phyloP scores from a whole-genome alignment of 2,329 filamentous ascomycete species.

The Trichoderma sp. region DNA sequence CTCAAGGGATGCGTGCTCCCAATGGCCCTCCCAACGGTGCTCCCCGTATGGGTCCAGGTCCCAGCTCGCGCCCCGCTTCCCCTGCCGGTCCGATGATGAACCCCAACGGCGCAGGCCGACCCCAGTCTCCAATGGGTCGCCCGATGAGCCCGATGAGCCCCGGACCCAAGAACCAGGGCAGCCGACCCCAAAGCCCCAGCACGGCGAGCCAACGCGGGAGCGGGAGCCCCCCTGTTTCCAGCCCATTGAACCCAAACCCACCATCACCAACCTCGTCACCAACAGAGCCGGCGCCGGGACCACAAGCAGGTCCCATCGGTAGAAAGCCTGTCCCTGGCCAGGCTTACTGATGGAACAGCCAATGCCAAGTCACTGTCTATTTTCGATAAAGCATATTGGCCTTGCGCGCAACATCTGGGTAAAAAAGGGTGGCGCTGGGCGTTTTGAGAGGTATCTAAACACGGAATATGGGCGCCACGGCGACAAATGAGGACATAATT shows the following conservation, averaged over 20 bases:
- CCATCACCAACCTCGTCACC: slow-evolving; percentile 17
- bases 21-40: slow-evolving; percentile 43
- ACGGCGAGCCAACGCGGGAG: slow-evolving; percentile 42
- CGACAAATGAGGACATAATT: slow-evolving; percentile 26
- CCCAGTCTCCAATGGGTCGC: slow-evolving; percentile 37
- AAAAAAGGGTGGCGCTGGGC: slow-evolving; percentile 29
- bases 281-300: slow-evolving; percentile 33
- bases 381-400: slow-evolving; percentile 22
- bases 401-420: slow-evolving; percentile 24
- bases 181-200: slow-evolving; percentile 43
- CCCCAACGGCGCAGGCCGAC: slow-evolving; percentile 23
- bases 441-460: slow-evolving; percentile 28
- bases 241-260: slow-evolving; percentile 45
- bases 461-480: slow-evolving; percentile 25
- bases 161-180: slow-evolving; percentile 37
- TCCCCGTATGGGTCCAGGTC: slow-evolving; percentile 32
- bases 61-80: slow-evolving; percentile 42
- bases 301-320: slow-evolving; percentile 44
- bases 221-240: slow-evolving; percentile 45
- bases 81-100: slow-evolving; percentile 39
- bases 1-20: slow-evolving; percentile 37
- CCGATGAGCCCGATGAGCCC: slow-evolving; percentile 44
- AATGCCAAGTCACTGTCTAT: slow-evolving; percentile 1
- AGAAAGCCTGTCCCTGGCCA: slow-evolving; percentile 59
- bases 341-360: slow-evolving; percentile 39